Evolutionary conservation across 1,284 basidiomycete species (phyloP).

Genomic region (Naganishia sp.): DNA sequence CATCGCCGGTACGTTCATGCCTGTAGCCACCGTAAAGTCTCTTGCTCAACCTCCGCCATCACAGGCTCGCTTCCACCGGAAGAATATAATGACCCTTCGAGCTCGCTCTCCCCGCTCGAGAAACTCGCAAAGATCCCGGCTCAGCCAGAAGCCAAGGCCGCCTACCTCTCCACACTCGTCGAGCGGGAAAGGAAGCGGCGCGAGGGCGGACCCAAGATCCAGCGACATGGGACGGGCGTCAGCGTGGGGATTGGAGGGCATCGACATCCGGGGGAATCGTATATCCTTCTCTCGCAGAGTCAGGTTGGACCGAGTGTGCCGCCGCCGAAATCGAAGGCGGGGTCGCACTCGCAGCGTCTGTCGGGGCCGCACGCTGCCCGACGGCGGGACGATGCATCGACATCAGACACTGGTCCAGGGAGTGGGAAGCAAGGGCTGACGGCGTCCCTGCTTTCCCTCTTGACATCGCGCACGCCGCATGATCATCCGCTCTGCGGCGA

Average conservation of each 20-base stretch:
- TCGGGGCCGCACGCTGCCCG: too few relatives aligned
- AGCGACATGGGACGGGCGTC: conserved; percentile 39
- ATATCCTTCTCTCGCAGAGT: conserved; percentile 83
- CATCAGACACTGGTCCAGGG: too few relatives aligned
- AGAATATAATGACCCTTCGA: neutral
- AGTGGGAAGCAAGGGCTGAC: conserved; percentile 44
- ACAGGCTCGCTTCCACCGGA: conserved; percentile 52
- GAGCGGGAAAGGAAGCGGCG: conserved; percentile 22
- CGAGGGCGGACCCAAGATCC: conserved; percentile 39
- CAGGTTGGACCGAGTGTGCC: conserved; percentile 56
- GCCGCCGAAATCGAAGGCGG: conserved; percentile 52
- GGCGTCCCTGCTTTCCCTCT: conserved; percentile 66
- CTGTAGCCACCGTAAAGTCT: conserved; percentile 55
- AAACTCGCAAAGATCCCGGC: conserved; percentile 63
- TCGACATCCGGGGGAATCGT: conserved; percentile 69
- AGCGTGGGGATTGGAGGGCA: conserved; percentile 60
- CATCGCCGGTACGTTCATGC: conserved; percentile 58
- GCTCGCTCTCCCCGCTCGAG: conserved; percentile 47
- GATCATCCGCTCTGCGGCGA: conserved; percentile 95
- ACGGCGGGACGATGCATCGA: too few relatives aligned
- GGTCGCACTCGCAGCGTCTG: too few relatives aligned
- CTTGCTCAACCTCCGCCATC: conserved; percentile 55
- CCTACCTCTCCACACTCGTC: conserved; percentile 59
- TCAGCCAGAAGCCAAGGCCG: conserved; percentile 62
- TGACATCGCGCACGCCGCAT: conserved; percentile 77